Conservation (phyloP, 2,329 filamentous ascomycete genomes). For the Scedosporium boydii region DNA sequence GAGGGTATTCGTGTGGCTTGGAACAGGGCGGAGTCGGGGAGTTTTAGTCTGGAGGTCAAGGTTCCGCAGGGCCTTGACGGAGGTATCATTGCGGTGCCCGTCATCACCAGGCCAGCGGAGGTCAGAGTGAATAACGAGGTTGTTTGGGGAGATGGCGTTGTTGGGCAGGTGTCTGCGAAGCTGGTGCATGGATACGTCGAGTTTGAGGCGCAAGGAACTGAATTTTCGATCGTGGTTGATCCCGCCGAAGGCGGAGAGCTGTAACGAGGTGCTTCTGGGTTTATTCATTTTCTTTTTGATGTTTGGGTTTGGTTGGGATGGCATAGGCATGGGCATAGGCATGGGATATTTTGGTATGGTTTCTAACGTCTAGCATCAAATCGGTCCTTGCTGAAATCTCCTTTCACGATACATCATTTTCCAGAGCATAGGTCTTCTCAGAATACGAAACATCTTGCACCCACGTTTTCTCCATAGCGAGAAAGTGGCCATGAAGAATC, state of each 20-base stretch:
- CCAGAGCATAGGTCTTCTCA: too few species aligned
- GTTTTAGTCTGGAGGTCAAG: slow-evolving; percentile 2
- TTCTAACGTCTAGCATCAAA: too few species aligned
- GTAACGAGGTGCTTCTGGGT: background rate
- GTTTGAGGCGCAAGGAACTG: background rate
- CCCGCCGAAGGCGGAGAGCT: background rate
- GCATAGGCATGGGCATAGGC: background rate
- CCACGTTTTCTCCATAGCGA: too few species aligned
- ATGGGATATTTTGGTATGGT: background rate
- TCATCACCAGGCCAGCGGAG: background rate
- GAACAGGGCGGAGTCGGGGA: background rate
- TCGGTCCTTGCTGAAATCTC: too few species aligned
- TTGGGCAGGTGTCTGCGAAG: background rate
- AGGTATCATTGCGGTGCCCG: slow-evolving; percentile 3
- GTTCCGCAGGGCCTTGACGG: background rate
- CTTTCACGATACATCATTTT: too few species aligned
- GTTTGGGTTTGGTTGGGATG: background rate
- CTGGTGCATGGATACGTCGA: slow-evolving; percentile 2
- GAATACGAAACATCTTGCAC: too few species aligned
- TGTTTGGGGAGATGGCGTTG: background rate
- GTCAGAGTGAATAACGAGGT: slow-evolving; percentile 2
- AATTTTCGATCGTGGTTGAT: background rate
- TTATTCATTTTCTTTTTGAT: too few species aligned
- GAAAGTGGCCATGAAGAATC: too few species aligned
- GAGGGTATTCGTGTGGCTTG: slow-evolving; percentile 2